Conservation (phyloP, 2,329 filamentous ascomycete species). For the Herpotrichia juniperi region DNA sequence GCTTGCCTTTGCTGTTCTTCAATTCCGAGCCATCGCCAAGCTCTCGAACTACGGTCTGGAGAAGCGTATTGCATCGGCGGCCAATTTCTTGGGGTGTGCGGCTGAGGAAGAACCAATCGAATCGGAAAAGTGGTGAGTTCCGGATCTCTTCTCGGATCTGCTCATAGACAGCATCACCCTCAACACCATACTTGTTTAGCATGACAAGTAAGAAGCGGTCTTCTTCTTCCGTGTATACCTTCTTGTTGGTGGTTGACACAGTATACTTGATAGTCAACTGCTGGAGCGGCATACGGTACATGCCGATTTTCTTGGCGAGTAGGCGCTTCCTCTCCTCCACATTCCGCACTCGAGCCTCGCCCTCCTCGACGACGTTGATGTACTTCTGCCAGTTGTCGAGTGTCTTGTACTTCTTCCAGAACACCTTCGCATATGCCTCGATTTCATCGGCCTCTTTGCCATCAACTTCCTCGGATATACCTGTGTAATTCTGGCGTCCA, state of each 20-base stretch:
- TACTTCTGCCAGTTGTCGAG: conserved; percentile 90
- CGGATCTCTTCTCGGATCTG: conserved; percentile 97
- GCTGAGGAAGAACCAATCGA: conserved; percentile 99
- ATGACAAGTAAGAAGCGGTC: conserved; percentile 94
- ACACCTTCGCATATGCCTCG: conserved; percentile 89
- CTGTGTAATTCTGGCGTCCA: conserved; percentile 82
- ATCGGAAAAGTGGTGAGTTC: conserved; percentile 91
- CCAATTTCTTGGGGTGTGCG: conserved; percentile 92
- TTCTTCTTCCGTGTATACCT: conserved; percentile 98
- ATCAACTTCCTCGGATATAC: conserved; percentile 88
- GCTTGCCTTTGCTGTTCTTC: conserved; percentile 69
- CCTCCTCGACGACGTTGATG: conserved; percentile 86
- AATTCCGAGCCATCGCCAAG: conserved; percentile 76
- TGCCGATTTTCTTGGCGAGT: conserved; percentile 91
- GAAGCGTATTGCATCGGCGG: conserved; percentile 88
- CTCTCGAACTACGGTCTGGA: conserved; percentile 93
- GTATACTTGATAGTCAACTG: conserved; percentile 99
- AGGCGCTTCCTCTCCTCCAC: conserved; percentile 92
- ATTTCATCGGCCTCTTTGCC: conserved; percentile 87
- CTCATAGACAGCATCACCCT: conserved; percentile 88
- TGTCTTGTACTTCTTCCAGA: conserved; percentile 94
- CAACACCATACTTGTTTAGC: conserved; percentile 89
- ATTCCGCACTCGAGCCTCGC: conserved; percentile 87
- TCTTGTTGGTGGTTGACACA: conserved; percentile 98
- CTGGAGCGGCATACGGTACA: conserved; percentile 96